Base-by-base conservation (phyloP, 2,329 filamentous ascomycete species). In the Sarocladium kiliense region DNA sequence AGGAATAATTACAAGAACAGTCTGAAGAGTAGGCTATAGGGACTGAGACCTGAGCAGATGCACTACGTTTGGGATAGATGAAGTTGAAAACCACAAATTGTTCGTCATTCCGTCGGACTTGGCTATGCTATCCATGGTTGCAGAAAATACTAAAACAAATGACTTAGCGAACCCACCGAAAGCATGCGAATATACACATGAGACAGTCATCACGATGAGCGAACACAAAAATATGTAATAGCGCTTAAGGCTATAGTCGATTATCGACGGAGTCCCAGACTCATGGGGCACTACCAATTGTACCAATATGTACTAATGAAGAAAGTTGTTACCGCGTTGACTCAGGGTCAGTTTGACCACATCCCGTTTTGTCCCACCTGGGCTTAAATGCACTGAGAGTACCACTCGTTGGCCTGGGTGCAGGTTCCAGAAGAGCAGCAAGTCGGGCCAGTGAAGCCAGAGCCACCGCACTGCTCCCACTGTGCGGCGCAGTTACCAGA, bases 401-500 rank as follows among this genome's bases (percentile, higher is more conserved):
- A 62, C 59, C 60, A 62, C 36, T 61, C 55, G 55, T 58, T 57
- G 37, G 44, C 41, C 3, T 55, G 37, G 54, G 55, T 54, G 53
- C 61, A 62, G 26, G 45, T 62, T 39, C 61, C 59, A 9, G 58
- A 55, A 30, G 58, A 45, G 45, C 61, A 63, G 51, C 58, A 55
- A 14, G 58, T 62, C 23, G 58, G 54, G 16, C 62, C 62, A 27
- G 55, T 56, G 54, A 57, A 60, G 19, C 58, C 58, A 37, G 57
- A 23, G 18, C 62, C 62, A 54, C 62, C 62, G 53, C 54, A 55
- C 54, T 55, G 54, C 32, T 37, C 45, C 30, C 39, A 55, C 23
- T 27, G 19, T 10, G 3, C 34, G 10, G 44, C 41, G 34, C 54
- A 55, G 32, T 32, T 32, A 3, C 14, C 41, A 36, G 23, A 21